Base-by-base conservation (phyloP, 2,329 filamentous ascomycete species). In the Aspergillus uvarum region DNA sequence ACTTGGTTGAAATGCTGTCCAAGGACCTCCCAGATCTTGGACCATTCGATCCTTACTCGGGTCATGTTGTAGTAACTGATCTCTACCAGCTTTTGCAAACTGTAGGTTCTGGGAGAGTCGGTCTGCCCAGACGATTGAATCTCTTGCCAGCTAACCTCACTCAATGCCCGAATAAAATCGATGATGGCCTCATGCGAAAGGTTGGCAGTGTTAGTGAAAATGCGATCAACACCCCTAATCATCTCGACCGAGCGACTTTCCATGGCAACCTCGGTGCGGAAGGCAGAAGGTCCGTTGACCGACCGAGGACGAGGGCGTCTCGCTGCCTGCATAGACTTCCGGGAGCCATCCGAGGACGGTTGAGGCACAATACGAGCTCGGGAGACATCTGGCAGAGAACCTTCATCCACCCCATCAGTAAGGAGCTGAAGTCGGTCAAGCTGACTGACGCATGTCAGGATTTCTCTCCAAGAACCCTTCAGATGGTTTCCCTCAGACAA, bases 1-100 rank as follows among this genome's bases (percentile, higher is more conserved):
- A 99, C 95, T 64, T 93, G 89, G 75, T 98, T 98, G 82, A 99
- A 99, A 73, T 99, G 96, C 72, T 96, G 91, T 14, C 95, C 95
- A n/a, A 99, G 84, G 1, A 99, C 90, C 64, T 91, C 90, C 95
- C 95, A 99, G 61, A 99, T 96, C 69, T 90, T 94, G 12, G 90
- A 96, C 95, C 95, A 99, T 74, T 99, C 95, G 69, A 98, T 98
- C 69, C 95, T 89, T 38, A 99, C 94, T 82, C 95, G 88, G 60
- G 91, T 92, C 95, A 99, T 99, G 80, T 99, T 99, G 85, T 99
- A 99, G 77, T 96, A 97, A 75, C 92, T 96, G 76, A 99, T 98
- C 77, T 99, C 95, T 16, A 99, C 96, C 64, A 99, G 86, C 77
- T 99, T 99, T 73, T 99, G 95, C 63, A 99, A 80, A 79, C 93